Evolutionary conservation across 2,329 filamentous ascomycete genomes (phyloP).

Genomic region (Stagonosporopsis chrysanthemi): DNA sequence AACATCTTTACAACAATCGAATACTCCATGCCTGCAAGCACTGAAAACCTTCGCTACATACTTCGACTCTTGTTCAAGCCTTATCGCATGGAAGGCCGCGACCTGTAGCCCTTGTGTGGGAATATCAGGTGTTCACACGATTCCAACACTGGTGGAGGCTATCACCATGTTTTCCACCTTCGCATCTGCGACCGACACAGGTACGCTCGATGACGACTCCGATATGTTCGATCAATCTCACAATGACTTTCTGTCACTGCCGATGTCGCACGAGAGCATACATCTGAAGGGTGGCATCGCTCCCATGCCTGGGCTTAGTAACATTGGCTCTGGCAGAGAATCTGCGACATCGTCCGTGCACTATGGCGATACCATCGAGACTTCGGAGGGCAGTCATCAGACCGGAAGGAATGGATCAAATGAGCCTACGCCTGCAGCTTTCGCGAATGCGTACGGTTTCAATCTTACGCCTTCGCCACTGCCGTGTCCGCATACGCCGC

Average conservation of each 20-base stretch:
- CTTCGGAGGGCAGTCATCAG: slow-evolving; percentile 44
- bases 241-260: slow-evolving; percentile 42
- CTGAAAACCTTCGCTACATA: slow-evolving; percentile 21
- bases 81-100: slow-evolving; percentile 34
- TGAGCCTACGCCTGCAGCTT: slow-evolving; percentile 40
- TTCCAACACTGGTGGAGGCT: slow-evolving; percentile 20
- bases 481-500: slow-evolving; percentile 37
- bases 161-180: slow-evolving; percentile 47
- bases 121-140: slow-evolving; percentile 41
- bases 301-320: slow-evolving; percentile 45
- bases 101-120: slow-evolving; percentile 29
- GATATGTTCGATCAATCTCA: slow-evolving; percentile 45
- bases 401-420: slow-evolving; percentile 44
- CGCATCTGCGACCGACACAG: slow-evolving; percentile 42
- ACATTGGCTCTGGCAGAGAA: slow-evolving; percentile 49
- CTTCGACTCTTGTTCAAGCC: slow-evolving; percentile 21
- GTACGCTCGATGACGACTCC: slow-evolving; percentile 45
- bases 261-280: slow-evolving; percentile 44
- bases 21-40: slow-evolving; percentile 33
- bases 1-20: slow-evolving; percentile 43
- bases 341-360: slow-evolving; percentile 51
- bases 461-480: slow-evolving; percentile 42
- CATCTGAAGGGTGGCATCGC: slow-evolving; percentile 43
- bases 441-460: slow-evolving; percentile 36
- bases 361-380: slow-evolving; percentile 47